phyloP scores from a whole-genome alignment of 2,329 filamentous ascomycete species.

The Myriosclerotinia scirpicola region DNA sequence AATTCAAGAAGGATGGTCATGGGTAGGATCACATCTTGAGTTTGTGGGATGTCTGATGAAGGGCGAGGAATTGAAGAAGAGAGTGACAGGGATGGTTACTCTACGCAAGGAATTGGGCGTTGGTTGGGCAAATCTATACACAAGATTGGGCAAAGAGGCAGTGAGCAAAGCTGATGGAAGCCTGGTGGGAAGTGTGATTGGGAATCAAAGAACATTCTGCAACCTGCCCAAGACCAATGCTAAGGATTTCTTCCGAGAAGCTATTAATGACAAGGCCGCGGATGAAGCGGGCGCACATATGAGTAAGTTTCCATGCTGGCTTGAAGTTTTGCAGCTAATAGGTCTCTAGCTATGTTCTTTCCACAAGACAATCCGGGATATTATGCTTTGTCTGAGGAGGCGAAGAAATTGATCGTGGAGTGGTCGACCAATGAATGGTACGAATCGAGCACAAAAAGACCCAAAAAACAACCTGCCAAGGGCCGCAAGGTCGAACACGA shows the following conservation, averaged over 20 bases:
- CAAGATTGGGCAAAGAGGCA: constrained; percentile 71
- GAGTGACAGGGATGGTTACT: constrained; percentile 67
- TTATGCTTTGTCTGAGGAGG: constrained; percentile 62
- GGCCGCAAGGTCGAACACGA: constrained; percentile 2
- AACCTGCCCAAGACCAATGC: constrained; percentile 64
- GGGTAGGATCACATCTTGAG: constrained; percentile 87
- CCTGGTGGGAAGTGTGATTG: constrained; percentile 59
- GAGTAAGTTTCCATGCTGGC: constrained; percentile 47
- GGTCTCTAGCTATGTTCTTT: constrained; percentile 65
- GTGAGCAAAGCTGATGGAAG: constrained; percentile 49
- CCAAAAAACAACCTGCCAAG: background rate
- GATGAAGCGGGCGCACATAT: constrained; percentile 84
- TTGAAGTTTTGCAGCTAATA: constrained; percentile 24
- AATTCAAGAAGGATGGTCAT: constrained; percentile 71
- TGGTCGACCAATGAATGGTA: constrained; percentile 72
- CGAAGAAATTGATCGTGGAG: constrained; percentile 61
- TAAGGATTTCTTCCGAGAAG: constrained; percentile 63
- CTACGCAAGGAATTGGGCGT: constrained; percentile 65
- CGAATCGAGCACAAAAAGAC: constrained; percentile 47
- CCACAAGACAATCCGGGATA: constrained; percentile 72
- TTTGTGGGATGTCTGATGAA: constrained; percentile 88
- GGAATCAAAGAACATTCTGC: constrained; percentile 82
- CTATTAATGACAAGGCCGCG: constrained; percentile 73
- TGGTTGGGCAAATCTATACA: constrained; percentile 86
- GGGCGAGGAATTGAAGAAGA: constrained; percentile 75